Conservation (phyloP, 2,329 filamentous ascomycete genomes). For the Lecanicillium sp. region DNA sequence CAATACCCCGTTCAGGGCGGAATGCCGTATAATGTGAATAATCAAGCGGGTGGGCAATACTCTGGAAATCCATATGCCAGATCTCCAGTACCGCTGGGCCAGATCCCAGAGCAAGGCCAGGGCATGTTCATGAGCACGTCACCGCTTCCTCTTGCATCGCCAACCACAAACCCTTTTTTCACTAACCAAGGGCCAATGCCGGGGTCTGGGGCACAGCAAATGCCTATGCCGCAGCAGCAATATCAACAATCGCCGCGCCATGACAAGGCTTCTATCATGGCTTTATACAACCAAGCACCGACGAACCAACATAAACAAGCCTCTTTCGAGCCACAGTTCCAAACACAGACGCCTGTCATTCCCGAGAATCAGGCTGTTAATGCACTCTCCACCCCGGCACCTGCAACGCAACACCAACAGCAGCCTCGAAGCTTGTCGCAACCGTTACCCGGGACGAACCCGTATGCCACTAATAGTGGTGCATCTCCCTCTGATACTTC, state of each 20-base stretch:
- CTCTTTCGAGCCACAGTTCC: slow-evolving; percentile 20
- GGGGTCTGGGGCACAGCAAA: slow-evolving; percentile 9
- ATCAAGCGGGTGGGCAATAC: slow-evolving; percentile 21
- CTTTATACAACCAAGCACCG: slow-evolving; percentile 60
- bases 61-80: slow-evolving; percentile 40
- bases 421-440: slow-evolving; percentile 22
- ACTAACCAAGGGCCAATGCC: slow-evolving; percentile 23
- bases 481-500: slow-evolving; percentile 13
- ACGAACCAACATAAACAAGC: slow-evolving; percentile 32
- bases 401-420: slow-evolving; percentile 13
- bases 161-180: slow-evolving; percentile 30
- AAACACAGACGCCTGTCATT: slow-evolving; percentile 18
- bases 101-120: slow-evolving; percentile 45
- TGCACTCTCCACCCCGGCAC: slow-evolving; percentile 13
- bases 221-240: slow-evolving; percentile 15
- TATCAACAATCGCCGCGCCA: slow-evolving; percentile 35
- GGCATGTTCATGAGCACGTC: slow-evolving; percentile 29
- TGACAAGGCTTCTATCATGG: slow-evolving; percentile 68
- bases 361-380: slow-evolving; percentile 19
- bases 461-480: slow-evolving; percentile 37
- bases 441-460: slow-evolving; percentile 40
- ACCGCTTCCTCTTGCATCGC: slow-evolving; percentile 20
- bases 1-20: slow-evolving; percentile 16
- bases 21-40: slow-evolving; percentile 33
- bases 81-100: slow-evolving; percentile 36